Base-by-base conservation (phyloP, 169 alveolate genomes). In the Plasmodium ovale region DNA sequence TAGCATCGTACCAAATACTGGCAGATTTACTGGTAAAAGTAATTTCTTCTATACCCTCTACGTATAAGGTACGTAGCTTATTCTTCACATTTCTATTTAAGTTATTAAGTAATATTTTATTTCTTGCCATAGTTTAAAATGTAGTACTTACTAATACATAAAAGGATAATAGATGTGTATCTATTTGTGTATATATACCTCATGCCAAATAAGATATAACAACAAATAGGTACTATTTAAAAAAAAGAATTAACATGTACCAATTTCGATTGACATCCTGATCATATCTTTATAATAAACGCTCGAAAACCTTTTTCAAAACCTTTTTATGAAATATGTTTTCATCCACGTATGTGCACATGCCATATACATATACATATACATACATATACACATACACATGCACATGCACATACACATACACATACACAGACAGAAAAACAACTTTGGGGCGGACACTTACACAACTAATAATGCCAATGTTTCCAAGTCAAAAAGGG, bases 31-130 rank as follows among this genome's bases (percentile, higher is more conserved):
- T 35, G 3, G 5, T 56, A 68, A 64, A 49, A 51, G 58, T 47
- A 37, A 79, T 37, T 14, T 27, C 39, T 7, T 79, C 60, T 6
- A 79, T 42, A 12, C 89, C 89, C 1, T 62, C 70, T 64, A 62
- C 33, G 21, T 62, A 29, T 25, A 65, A 37, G 16, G 23, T 33
- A 49, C 31, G 7, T 64, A 79, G 62, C 33, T 79, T 47, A 0
- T 27, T 31, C 56, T 79, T 65, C 31, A 79, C 53, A 79, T 54
- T 29, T 29, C 56, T 29, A 44, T 35, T 65, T 31, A 79, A 19
- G 27, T 65, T 64, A 25, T 56, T 64, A 64, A 79, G 60, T 33
- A 33, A 23, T 37, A 79, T 19, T 49, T 9, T 14, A 7, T 16
- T 49, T 64, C 49, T 39, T 7, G 58, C 89, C 89, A 79, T 79